These are phyloP conservation scores for Penicillium silybi DNA, from an alignment of 495 filamentous ascomycete species.

Conservation along the genomic window DNA sequence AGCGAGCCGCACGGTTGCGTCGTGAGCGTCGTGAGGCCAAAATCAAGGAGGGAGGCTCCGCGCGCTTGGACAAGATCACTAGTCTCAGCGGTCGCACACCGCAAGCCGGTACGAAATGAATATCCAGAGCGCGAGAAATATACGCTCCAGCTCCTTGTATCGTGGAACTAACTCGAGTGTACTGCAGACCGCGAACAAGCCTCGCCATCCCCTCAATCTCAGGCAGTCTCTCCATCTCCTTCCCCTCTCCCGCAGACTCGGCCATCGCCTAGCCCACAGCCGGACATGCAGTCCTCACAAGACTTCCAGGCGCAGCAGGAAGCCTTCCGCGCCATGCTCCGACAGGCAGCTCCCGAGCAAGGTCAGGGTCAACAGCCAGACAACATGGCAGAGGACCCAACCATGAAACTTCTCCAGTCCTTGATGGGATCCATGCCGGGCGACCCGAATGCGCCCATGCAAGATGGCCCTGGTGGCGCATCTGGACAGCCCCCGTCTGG, in stretches of 20 bases:
- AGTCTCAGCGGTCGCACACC: conserved; percentile 65
- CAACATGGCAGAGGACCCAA: conserved; percentile 50
- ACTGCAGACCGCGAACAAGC: conserved; percentile 29
- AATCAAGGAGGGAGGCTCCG: conserved; percentile 74
- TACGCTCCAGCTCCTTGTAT: neutral
- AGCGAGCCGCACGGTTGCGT: conserved; percentile 74
- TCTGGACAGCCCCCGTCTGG: conserved; percentile 15
- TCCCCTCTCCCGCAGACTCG: conserved; percentile 23
- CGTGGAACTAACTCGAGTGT: conserved; percentile 9
- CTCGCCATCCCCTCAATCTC: conserved; percentile 31
- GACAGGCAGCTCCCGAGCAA: conserved; percentile 30
- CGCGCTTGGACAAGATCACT: conserved; percentile 81
- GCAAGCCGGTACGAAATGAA: conserved; percentile 28
- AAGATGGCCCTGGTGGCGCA: conserved; percentile 21
- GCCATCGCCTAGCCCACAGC: conserved; percentile 15
- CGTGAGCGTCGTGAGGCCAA: conserved; percentile 90
- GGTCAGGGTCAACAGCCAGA: conserved; percentile 28
- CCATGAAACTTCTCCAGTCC: conserved; percentile 58
- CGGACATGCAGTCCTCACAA: conserved; percentile 15
- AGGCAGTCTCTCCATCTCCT: conserved; percentile 28
- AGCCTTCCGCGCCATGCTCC: conserved; percentile 43
- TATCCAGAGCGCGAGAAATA: neutral
- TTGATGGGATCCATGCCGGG: conserved; percentile 49
- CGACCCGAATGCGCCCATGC: conserved; percentile 24
- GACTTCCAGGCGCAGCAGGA: conserved; percentile 37